Conservation (phyloP, 1,284 basidiomycete species). For the Cutaneotrichosporon daszewskae region DNA sequence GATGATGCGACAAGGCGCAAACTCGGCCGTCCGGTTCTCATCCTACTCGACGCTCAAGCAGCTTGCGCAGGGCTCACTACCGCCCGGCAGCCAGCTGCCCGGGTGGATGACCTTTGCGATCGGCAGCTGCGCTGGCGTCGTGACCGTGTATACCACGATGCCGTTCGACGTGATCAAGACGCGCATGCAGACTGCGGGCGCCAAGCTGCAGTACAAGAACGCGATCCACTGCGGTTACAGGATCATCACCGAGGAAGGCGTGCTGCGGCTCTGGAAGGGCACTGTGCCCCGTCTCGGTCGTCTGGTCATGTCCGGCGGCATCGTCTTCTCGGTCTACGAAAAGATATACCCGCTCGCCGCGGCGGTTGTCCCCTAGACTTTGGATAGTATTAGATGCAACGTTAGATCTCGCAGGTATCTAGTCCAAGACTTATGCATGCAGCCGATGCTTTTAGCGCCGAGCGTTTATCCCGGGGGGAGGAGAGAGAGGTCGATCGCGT, state of each 20-base stretch:
- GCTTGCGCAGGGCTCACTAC: constrained; percentile 74
- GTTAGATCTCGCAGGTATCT: no score
- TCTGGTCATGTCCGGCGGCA: constrained; percentile 83
- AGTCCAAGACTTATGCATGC: no score
- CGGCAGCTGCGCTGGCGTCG: constrained; percentile 84
- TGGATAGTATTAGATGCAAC: not conserved
- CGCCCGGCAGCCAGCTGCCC: constrained; percentile 79
- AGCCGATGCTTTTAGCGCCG: constrained; percentile 6
- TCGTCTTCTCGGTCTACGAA: constrained; percentile 92
- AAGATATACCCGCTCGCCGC: constrained; percentile 41
- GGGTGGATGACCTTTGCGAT: constrained; percentile 88
- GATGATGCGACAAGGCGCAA: constrained; percentile 97
- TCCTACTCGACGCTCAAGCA: constrained; percentile 91
- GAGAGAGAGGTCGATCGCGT: constrained; percentile 70
- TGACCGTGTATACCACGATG: constrained; percentile 87
- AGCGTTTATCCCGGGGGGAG: constrained; percentile 73
- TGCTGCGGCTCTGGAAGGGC: constrained; percentile 88
- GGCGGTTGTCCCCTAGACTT: not conserved
- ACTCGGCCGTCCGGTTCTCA: constrained; percentile 94
- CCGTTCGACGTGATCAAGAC: constrained; percentile 95
- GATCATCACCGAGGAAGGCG: constrained; percentile 82
- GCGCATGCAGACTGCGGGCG: constrained; percentile 89
- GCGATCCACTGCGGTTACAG: constrained; percentile 90
- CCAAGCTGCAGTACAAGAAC: constrained; percentile 76
- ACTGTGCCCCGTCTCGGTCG: constrained; percentile 82